Evolutionary conservation across 2,329 filamentous ascomycete species (phyloP), one percentile per base, ranked within the genome.

Genomic region (Fusarium begoniae): DNA sequence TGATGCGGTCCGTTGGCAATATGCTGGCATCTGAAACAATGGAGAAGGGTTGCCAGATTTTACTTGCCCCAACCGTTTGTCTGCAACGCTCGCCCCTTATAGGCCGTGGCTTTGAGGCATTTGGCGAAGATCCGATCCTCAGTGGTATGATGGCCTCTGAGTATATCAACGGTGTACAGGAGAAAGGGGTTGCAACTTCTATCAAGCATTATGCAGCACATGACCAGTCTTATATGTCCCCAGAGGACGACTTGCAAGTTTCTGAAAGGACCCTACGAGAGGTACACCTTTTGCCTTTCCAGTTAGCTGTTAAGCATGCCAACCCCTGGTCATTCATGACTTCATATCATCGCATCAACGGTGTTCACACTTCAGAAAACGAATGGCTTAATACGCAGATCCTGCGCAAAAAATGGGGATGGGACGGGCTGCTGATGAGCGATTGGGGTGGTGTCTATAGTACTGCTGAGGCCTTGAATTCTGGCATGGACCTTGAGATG

Each of bases 1-100:
- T 92, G 35, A 84, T 91, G 50, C 81, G 86, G 47, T 79, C 86
- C 56, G 84, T 90, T 22, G 90, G 90, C 22, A 81, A 84, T 18
- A 81, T 90, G 17, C 85, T 92, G 70, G 90, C 86, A 17, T 85
- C 88, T 24, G 90, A 82, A 48, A 72, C 78, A 1, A 75, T 72
- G 17, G 67, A 67, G 7, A 56, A 56, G 15, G 30, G 30, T 6
- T 32, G 38, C 28, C 40, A 56, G 18, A 26, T 56, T 18, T 18
- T 56, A 9, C 40, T 56, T 18, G 53, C 69, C 2, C 73, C 75
- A 4, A 78, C 76, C 0, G 70, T 86, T 26, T 85, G 81, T 70
- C 81, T 84, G 35, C 82, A 83, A 37, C 79, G 83, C 13, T 83
- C 81, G 12, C 83, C 83, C 1, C 75, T 85, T 3, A 80, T 82